Percentiles rank a stretch among this genome's conserved stretches.
phyloP scores from a whole-genome alignment of 768 basidiomycete species.

The Tephrocybe sp. region DNA sequence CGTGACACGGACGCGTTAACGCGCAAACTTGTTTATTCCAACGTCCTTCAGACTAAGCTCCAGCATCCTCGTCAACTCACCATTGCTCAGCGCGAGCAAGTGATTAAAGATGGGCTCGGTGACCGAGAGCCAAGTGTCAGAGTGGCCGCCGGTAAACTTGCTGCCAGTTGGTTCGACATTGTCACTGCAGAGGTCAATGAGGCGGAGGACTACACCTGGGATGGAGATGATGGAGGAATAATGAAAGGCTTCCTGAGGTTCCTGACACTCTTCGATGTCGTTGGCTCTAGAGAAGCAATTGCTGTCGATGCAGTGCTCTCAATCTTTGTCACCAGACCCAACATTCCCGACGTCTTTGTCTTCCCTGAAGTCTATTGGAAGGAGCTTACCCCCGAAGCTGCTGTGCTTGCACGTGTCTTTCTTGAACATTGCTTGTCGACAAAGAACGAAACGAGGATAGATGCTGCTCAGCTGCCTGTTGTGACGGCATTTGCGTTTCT shows the following conservation, averaged over 20 bases:
- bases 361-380: conserved; percentile 84
- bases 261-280: conserved; percentile 55
- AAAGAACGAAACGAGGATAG: conserved; percentile 64
- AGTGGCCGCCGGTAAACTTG: conserved; percentile 76
- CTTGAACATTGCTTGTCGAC: conserved; percentile 74
- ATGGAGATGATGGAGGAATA: conserved; percentile 45
- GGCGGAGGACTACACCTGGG: conserved; percentile 31
- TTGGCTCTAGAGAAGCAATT: conserved; percentile 65
- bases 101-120: conserved; percentile 86
- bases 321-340: conserved; percentile 70
- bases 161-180: conserved; percentile 80
- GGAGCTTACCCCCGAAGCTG: conserved; percentile 72
- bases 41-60: conserved; percentile 54
- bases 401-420: conserved; percentile 82
- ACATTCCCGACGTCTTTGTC: conserved; percentile 67
- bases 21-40: conserved; percentile 76
- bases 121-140: conserved; percentile 85
- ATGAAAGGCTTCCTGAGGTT: conserved; percentile 47
- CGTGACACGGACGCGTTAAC: conserved; percentile 83
- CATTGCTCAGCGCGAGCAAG: conserved; percentile 78
- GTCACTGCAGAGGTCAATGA: conserved; percentile 40
- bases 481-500: conserved; percentile 90
- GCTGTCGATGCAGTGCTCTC: conserved; percentile 83
- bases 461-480: conserved; percentile 72
- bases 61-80: conserved; percentile 71